These are phyloP conservation scores for Phytophthora uliginosa DNA, from an alignment of 352 stramenopile species.

Conservation along the genomic window DNA sequence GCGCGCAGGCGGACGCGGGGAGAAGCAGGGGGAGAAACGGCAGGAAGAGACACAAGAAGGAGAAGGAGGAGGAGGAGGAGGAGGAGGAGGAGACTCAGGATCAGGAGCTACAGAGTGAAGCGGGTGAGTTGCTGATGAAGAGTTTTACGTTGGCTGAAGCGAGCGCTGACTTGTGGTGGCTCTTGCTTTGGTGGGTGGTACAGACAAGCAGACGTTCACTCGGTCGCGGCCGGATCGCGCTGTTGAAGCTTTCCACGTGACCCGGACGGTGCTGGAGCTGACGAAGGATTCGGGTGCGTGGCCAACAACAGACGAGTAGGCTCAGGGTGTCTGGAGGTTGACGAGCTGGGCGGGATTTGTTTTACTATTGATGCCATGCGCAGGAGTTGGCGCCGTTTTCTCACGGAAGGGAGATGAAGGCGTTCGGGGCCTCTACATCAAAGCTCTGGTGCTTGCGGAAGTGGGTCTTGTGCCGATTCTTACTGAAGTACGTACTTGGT, in stretches of 20 bases:
- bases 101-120: conserved; percentile 44
- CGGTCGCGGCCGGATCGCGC: conserved; percentile 39
- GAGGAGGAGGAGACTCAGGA: conserved; percentile 12
- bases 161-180: neutral
- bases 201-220: conserved; percentile 55
- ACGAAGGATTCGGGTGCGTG: conserved; percentile 38
- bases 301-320: neutral
- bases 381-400: conserved; percentile 63
- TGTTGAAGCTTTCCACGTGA: conserved; percentile 44
- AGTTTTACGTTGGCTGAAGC: neutral
- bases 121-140: conserved; percentile 32
- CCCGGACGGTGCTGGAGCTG: conserved; percentile 49
- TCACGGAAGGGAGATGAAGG: conserved; percentile 57
- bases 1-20: conserved; percentile 2
- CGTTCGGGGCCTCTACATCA: conserved; percentile 55
- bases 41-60: conserved; percentile 5
- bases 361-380: neutral
- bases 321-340: too few relatives aligned
- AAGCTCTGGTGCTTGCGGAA: conserved; percentile 60
- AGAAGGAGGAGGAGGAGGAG: conserved; percentile 10
- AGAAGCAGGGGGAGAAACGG: conserved; percentile 15
- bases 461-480: conserved; percentile 55
- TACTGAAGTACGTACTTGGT: conserved; percentile 48
- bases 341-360: neutral
- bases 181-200: too few relatives aligned